These are phyloP conservation scores for Glycine tomentella DNA, from an alignment of 306 rosid species.

Conservation along the genomic window DNA sequence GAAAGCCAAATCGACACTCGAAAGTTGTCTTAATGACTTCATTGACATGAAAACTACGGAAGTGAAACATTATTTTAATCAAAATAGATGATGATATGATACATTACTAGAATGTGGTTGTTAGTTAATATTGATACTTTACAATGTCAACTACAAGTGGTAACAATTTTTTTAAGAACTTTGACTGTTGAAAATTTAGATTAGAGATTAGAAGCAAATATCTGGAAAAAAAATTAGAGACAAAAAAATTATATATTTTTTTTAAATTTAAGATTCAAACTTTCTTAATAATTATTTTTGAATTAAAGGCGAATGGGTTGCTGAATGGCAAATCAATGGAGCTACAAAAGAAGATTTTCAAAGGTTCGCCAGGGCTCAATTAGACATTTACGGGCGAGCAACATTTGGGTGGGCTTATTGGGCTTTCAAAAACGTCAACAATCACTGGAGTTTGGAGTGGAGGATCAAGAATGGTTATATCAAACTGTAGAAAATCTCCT, in stretches of 20 bases:
- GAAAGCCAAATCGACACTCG: too few species aligned
- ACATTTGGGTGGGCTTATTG: constrained; percentile 90
- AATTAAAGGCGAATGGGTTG: constrained; percentile 78
- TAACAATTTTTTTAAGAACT: too few species aligned
- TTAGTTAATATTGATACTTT: too few species aligned
- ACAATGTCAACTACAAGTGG: too few species aligned
- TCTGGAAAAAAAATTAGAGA: too few species aligned
- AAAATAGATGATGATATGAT: too few species aligned
- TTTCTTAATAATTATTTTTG: background rate
- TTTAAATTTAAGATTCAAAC: background rate
- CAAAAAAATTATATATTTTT: background rate
- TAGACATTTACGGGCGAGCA: constrained; percentile 68
- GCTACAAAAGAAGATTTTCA: constrained; percentile 68
- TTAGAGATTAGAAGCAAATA: too few species aligned
- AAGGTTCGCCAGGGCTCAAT: constrained; percentile 67
- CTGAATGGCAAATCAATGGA: constrained; percentile 64
- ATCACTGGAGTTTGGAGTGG: constrained; percentile 81
- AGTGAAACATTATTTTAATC: too few species aligned
- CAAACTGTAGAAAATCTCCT: constrained; percentile 47
- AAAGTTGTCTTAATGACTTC: too few species aligned
- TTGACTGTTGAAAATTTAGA: too few species aligned
- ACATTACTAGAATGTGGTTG: too few species aligned
- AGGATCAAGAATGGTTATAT: constrained; percentile 76
- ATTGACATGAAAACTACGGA: too few species aligned
- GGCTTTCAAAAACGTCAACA: constrained; percentile 70